A percentile compares a stretch with the other conserved stretches of the same genome.
These are phyloP conservation scores for Hypoxylon lienhwacheense DNA, from an alignment of 495 filamentous ascomycete species.

Conservation along the genomic window DNA sequence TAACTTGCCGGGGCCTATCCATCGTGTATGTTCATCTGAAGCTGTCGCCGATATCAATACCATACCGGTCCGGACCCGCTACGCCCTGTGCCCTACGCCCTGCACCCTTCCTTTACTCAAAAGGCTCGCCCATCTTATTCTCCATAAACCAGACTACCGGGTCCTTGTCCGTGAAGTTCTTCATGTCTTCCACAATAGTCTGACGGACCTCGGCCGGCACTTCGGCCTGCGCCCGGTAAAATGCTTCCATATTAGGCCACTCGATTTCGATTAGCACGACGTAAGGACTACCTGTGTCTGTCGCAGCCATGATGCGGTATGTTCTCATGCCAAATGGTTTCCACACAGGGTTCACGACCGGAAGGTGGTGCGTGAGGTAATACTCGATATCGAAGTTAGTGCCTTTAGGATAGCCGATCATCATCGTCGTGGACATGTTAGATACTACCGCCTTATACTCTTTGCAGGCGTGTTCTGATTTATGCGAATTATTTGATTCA, in stretches of 20 bases:
- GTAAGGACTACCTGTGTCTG: conserved; percentile 20
- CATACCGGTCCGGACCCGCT: neutral
- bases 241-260: conserved; percentile 24
- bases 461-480: too few species aligned
- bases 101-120: neutral
- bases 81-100: neutral
- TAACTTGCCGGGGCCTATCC: too few species aligned
- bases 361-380: conserved; percentile 17
- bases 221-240: conserved; percentile 10
- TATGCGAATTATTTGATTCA: neutral
- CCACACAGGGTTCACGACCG: conserved; percentile 7
- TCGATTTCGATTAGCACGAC: conserved; percentile 11
- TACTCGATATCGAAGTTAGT: conserved; percentile 20
- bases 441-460: neutral
- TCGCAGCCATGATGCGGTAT: conserved; percentile 12
- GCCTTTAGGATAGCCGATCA: conserved; percentile 21
- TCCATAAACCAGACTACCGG: conserved; percentile 32
- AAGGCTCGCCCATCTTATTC: conserved; percentile 8
- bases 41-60: too few species aligned
- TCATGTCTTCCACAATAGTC: conserved; percentile 20
- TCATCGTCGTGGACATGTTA: conserved; percentile 23
- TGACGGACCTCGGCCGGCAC: conserved; percentile 6
- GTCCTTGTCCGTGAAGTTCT: conserved; percentile 21
- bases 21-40: too few species aligned
- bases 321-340: conserved; percentile 17